Conservation (phyloP, 805 yeast genomes). For the Metschnikowia vanudenii region DNA sequence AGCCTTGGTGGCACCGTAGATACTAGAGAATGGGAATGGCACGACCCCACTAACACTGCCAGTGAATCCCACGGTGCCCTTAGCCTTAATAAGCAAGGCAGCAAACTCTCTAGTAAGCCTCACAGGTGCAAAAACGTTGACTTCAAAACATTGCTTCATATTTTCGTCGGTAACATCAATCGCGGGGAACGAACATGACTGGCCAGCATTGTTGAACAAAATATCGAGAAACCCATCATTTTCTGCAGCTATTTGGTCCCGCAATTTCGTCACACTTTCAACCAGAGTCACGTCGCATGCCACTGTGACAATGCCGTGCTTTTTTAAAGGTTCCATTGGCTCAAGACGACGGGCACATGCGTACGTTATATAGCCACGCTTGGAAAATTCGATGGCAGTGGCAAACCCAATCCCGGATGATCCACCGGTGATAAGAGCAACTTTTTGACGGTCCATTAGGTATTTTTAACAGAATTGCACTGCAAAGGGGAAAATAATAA, state of each 20-base stretch:
- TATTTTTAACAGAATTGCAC: neutral
- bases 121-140: constrained; percentile 70
- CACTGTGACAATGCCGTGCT: constrained; percentile 47
- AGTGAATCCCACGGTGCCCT: constrained; percentile 71
- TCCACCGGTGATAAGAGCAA: constrained; percentile 59
- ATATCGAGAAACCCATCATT: constrained; percentile 54
- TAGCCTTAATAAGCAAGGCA: constrained; percentile 55
- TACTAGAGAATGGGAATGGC: constrained; percentile 69
- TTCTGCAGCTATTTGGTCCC: constrained; percentile 39
- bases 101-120: constrained; percentile 59
- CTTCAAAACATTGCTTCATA: constrained; percentile 52
- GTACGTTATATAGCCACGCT: constrained; percentile 56
- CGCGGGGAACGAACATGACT: constrained; percentile 70
- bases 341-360: constrained; percentile 72
- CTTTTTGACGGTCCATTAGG: constrained; percentile 27
- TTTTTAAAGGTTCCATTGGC: constrained; percentile 52
- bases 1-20: constrained; percentile 69
- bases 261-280: constrained; percentile 47
- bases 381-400: constrained; percentile 45
- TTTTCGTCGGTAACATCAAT: constrained; percentile 59
- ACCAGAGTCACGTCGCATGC: constrained; percentile 56
- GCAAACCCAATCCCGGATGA: constrained; percentile 59
- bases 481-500: no score
- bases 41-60: constrained; percentile 67
- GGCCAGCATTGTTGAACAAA: constrained; percentile 76